These are phyloP conservation scores for Brasenia schreberi DNA, from an alignment of 164 flowering plant species.

Conservation along the genomic window DNA sequence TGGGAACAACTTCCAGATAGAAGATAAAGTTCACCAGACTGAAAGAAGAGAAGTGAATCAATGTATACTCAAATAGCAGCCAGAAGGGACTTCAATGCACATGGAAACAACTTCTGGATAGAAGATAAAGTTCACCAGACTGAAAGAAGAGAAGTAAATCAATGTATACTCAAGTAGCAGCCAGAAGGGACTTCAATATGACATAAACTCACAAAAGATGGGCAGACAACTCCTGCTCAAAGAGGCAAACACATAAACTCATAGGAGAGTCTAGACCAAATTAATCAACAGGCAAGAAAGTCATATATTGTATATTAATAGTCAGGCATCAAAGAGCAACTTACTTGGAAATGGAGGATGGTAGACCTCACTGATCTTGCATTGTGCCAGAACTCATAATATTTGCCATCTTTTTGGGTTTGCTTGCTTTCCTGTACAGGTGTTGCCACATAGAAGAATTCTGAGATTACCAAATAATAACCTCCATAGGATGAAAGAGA, in stretches of 20 bases:
- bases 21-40: no score
- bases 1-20: no score
- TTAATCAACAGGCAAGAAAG: neutral
- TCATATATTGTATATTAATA: neutral
- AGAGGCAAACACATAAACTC: neutral
- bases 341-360: constrained; percentile 54
- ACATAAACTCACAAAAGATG: neutral
- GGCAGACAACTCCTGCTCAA: neutral
- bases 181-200: no score
- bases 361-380: constrained; percentile 53
- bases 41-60: no score
- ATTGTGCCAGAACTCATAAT: constrained; percentile 37
- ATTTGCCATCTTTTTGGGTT: constrained; percentile 29
- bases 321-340: neutral
- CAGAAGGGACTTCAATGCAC: no score
- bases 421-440: constrained; percentile 38
- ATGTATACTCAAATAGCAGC: no score
- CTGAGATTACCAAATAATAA: neutral
- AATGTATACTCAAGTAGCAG: no score
- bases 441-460: neutral
- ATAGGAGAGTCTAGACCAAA: neutral
- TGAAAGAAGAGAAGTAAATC: no score
- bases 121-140: no score
- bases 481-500: neutral
- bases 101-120: no score